Percentiles rank a stretch among this genome's conserved stretches.
phyloP scores from a whole-genome alignment of 345 rosid genomes.

The Syzygium oleosum region DNA sequence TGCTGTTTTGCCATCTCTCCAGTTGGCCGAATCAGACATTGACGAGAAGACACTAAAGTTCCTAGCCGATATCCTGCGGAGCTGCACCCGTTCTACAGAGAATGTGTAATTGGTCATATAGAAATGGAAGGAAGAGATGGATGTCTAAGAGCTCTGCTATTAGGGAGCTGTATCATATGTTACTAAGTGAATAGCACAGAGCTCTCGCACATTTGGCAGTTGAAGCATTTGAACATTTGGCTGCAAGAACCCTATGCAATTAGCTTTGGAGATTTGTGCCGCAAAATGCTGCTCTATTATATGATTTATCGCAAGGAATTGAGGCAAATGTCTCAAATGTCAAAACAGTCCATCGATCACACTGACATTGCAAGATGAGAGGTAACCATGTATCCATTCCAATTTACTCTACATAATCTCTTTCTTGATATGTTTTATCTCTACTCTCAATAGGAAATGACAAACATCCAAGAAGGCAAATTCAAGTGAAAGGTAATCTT shows the following conservation, averaged over 20 bases:
- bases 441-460: too few relatives aligned
- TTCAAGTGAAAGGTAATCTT: too few relatives aligned
- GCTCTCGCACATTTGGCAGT: constrained; percentile 63
- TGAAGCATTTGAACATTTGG: constrained; percentile 66
- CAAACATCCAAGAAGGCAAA: too few relatives aligned
- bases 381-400: too few relatives aligned
- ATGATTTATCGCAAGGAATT: constrained; percentile 43
- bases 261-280: constrained; percentile 86
- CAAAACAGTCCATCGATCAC: too few relatives aligned
- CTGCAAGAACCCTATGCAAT: constrained; percentile 66
- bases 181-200: constrained; percentile 27
- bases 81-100: constrained; percentile 24
- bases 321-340: constrained; percentile 24
- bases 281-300: constrained; percentile 66
- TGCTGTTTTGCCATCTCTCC: constrained; percentile 49
- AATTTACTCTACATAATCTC: too few relatives aligned
- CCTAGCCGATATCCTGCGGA: constrained; percentile 1
- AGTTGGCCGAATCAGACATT: too few relatives aligned
- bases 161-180: constrained; percentile 70
- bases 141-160: constrained; percentile 44
- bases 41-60: too few relatives aligned
- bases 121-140: constrained; percentile 43
- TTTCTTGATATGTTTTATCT: too few relatives aligned
- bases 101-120: constrained; percentile 44
- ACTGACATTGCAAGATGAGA: too few relatives aligned